phyloP scores from a whole-genome alignment of 768 basidiomycete species.

The Xanthoconium stramineum region DNA sequence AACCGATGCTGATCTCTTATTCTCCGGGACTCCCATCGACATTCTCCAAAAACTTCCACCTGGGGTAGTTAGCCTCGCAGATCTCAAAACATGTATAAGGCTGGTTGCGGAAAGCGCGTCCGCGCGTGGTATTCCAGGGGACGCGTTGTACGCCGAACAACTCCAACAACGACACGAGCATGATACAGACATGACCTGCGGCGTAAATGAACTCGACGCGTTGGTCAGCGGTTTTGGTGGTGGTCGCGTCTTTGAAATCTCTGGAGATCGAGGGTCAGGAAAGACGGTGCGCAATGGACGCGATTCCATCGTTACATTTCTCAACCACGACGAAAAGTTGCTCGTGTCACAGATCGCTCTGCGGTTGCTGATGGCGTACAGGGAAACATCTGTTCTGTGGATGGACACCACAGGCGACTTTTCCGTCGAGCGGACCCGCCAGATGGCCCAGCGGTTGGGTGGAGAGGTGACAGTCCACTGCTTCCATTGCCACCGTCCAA shows the following conservation, averaged over 20 bases:
- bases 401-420: constrained; percentile 73
- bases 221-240: constrained; percentile 50
- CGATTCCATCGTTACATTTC: background rate
- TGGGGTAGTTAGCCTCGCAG: constrained; percentile 45
- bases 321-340: constrained; percentile 40
- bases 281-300: constrained; percentile 55
- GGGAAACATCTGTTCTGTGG: constrained; percentile 53
- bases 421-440: constrained; percentile 45
- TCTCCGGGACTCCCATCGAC: constrained; percentile 44
- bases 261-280: constrained; percentile 61
- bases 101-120: constrained; percentile 43
- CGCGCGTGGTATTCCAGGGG: constrained; percentile 38
- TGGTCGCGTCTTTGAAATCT: constrained; percentile 60
- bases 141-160: constrained; percentile 23
- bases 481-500: background rate
- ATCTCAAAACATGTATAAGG: constrained; percentile 42
- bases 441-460: constrained; percentile 33
- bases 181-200: constrained; percentile 25
- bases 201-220: constrained; percentile 49
- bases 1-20: constrained; percentile 58
- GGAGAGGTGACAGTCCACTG: constrained; percentile 23
- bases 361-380: constrained; percentile 42
- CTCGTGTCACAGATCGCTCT: constrained; percentile 60
- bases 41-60: constrained; percentile 50
- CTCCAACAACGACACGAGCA: constrained; percentile 11